Conservation (phyloP, 75 land plant species). For the Adiantum capillusveneris region DNA sequence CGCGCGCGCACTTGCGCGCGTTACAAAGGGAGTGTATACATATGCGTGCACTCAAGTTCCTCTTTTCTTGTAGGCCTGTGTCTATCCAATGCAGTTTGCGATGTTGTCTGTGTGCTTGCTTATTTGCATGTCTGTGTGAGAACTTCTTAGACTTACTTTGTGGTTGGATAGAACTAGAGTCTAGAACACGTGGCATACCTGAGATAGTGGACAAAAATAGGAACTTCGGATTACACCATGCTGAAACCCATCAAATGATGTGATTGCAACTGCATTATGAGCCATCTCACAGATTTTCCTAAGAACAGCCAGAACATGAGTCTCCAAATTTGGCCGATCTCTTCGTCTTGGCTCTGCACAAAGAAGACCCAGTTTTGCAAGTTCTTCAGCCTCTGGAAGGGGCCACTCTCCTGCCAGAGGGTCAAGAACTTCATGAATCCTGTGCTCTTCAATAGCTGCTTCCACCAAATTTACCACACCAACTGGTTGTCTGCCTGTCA, state of each 20-base stretch:
- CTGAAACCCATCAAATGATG: no score
- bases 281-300: slow-evolving; percentile 22
- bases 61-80: no score
- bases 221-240: background rate
- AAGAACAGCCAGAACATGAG: slow-evolving; percentile 40
- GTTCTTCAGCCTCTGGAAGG: slow-evolving; percentile 30
- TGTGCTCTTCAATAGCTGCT: slow-evolving; percentile 48
- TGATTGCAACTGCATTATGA: no score
- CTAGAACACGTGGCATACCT: no score
- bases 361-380: slow-evolving; percentile 38
- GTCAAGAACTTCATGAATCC: slow-evolving; percentile 38
- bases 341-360: slow-evolving; percentile 42
- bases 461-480: slow-evolving; percentile 48
- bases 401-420: slow-evolving; percentile 60
- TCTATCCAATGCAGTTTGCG: no score
- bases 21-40: no score
- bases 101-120: no score
- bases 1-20: no score
- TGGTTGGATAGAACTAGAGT: no score
- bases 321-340: slow-evolving; percentile 50
- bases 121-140: no score
- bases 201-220: slow-evolving; percentile 18
- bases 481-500: slow-evolving; percentile 18
- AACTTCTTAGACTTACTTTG: no score
- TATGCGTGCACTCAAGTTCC: no score